phyloP scores from a whole-genome alignment of 2,329 filamentous ascomycete species.

The Aspergillus texensis region DNA sequence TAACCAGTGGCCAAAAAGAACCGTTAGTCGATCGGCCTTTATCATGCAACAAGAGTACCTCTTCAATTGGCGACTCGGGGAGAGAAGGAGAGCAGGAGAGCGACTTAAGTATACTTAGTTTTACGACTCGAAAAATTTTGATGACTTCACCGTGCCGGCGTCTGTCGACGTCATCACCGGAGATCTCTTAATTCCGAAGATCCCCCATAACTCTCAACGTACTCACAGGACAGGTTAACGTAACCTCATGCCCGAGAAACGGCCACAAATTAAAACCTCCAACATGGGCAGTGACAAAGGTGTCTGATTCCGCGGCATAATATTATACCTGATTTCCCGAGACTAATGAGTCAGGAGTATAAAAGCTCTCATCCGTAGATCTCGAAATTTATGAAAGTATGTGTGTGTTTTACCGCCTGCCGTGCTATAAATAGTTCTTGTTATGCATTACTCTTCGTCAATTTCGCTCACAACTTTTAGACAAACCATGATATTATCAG shows the following conservation, averaged over 20 bases:
- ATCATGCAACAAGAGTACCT: no score
- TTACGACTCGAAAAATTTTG: not conserved
- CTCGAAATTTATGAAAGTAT: not conserved
- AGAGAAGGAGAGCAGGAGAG: no score
- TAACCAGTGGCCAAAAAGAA: no score
- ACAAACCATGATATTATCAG: not conserved
- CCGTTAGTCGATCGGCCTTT: no score
- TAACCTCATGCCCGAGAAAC: not conserved
- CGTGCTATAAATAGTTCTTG: not conserved
- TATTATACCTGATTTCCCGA: not conserved
- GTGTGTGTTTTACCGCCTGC: not conserved
- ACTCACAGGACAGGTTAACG: not conserved
- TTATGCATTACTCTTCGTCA: not conserved
- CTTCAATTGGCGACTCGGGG: no score
- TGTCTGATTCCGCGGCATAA: no score
- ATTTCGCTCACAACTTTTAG: not conserved
- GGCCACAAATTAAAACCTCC: not conserved
- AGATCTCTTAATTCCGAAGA: not conserved
- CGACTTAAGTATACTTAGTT: no score
- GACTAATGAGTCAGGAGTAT: not conserved
- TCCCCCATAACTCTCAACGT: not conserved
- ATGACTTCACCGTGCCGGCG: not conserved
- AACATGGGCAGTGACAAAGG: not conserved
- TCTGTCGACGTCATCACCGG: constrained; percentile 7
- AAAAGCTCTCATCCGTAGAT: not conserved